These are phyloP conservation scores for Candida berthetii DNA, from an alignment of 805 yeast genomes.

Conservation along the genomic window DNA sequence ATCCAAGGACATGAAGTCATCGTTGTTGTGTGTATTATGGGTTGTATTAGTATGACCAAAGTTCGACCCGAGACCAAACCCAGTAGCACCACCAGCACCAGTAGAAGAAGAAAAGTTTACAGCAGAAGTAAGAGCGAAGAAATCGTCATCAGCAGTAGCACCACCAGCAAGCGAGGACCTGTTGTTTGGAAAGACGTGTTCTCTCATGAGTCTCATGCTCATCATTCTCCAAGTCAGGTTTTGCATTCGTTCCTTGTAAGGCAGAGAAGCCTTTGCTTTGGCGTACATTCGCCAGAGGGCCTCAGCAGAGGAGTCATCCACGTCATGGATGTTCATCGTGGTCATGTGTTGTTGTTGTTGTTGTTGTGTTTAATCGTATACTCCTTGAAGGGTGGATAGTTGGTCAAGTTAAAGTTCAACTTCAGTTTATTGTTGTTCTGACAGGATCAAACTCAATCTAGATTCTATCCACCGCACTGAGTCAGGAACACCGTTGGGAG, in stretches of 20 bases:
- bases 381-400: not conserved
- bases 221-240: constrained; percentile 87
- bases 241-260: constrained; percentile 72
- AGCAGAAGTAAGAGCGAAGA: too few relatives aligned
- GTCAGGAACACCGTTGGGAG: too few relatives aligned
- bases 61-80: not conserved
- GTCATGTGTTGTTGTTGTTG: not conserved
- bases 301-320: constrained; percentile 37
- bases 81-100: not conserved
- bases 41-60: not conserved
- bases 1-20: not conserved
- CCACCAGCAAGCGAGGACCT: not conserved
- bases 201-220: constrained; percentile 36
- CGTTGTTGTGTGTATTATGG: too few relatives aligned
- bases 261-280: constrained; percentile 66
- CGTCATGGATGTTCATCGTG: constrained; percentile 4
- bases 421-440: too few relatives aligned
- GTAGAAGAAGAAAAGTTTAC: too few relatives aligned
- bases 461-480: too few relatives aligned
- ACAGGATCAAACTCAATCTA: too few relatives aligned
- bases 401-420: too few relatives aligned
- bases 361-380: not conserved
- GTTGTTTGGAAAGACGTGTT: not conserved
- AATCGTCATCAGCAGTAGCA: too few relatives aligned
- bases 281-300: constrained; percentile 80